phyloP scores from a whole-genome alignment of 2,329 filamentous ascomycete genomes.

The Pleochaeta shiraiana region DNA sequence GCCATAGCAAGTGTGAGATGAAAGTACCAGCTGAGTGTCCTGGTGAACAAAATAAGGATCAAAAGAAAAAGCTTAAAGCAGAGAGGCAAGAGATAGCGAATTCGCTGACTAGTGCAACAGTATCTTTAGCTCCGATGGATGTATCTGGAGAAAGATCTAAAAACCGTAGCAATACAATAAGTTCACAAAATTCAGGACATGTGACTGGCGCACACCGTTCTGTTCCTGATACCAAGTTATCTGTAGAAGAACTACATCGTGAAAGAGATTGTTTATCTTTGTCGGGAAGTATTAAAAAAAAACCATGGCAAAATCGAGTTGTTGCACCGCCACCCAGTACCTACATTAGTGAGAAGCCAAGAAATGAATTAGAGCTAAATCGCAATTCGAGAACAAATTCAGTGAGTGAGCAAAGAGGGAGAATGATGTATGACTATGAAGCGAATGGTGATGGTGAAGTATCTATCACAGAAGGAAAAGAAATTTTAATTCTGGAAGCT shows the following conservation, averaged over 20 bases:
- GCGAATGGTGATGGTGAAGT: conserved; percentile 64
- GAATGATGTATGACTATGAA: conserved; percentile 79
- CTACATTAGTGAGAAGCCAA: conserved; percentile 50
- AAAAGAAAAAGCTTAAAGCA: conserved; percentile 80
- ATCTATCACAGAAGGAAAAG: conserved; percentile 54
- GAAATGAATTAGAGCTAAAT: conserved; percentile 22
- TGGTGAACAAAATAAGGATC: conserved; percentile 81
- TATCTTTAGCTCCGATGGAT: conserved; percentile 18
- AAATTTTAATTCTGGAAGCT: conserved; percentile 58
- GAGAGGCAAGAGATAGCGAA: conserved; percentile 66
- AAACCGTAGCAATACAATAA: conserved; percentile 65
- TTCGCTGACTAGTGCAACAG: conserved; percentile 11
- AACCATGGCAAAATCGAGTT: conserved; percentile 43
- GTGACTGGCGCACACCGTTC: too few relatives aligned
- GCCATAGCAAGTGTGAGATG: conserved; percentile 98
- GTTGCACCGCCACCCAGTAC: conserved; percentile 71
- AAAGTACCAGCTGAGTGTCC: conserved; percentile 94
- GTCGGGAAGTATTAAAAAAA: too few relatives aligned
- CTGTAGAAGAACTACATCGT: too few relatives aligned
- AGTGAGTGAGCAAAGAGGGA: conserved; percentile 42
- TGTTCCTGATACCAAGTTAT: too few relatives aligned
- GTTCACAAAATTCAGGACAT: conserved; percentile 73
- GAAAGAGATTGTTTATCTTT: too few relatives aligned
- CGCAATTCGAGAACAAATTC: conserved; percentile 10
- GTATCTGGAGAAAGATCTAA: conserved; percentile 40